A percentile compares a stretch with the other conserved stretches of the same genome.
phyloP scores from a whole-genome alignment of 23 red algal genomes.

The Gracilaria caudata region DNA sequence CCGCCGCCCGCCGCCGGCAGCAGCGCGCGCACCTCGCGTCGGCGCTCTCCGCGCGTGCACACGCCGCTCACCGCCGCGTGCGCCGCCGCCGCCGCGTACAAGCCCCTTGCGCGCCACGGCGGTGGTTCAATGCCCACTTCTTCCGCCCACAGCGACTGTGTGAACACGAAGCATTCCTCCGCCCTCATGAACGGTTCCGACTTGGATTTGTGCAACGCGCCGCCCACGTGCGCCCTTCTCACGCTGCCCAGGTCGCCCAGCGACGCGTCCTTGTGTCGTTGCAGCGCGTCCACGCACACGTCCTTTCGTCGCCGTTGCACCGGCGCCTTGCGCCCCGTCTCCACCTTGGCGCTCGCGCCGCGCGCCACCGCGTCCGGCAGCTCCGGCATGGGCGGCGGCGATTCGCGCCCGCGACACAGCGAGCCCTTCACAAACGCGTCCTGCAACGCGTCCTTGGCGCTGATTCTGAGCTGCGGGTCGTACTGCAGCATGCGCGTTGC shows the following conservation, averaged over 20 bases:
- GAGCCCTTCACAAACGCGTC: constrained; percentile 56
- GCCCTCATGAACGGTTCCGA: constrained; percentile 12
- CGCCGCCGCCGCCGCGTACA: background rate
- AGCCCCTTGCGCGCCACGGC: constrained; percentile 58
- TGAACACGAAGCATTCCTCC: constrained; percentile 44
- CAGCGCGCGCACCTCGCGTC: too few relatives aligned
- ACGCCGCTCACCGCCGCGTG: too few relatives aligned
- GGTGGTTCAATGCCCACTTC: constrained; percentile 76
- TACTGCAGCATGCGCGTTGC: constrained; percentile 70
- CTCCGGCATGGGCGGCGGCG: constrained; percentile 21
- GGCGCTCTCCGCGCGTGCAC: too few relatives aligned
- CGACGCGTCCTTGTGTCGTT: background rate
- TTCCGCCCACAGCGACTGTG: constrained; percentile 58
- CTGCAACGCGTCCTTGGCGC: constrained; percentile 47
- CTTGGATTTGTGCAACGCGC: constrained; percentile 29
- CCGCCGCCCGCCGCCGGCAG: too few relatives aligned
- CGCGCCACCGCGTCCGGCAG: background rate
- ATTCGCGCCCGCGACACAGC: constrained; percentile 6
- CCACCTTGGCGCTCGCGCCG: constrained; percentile 2
- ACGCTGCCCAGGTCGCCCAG: background rate
- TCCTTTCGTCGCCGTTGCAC: background rate
- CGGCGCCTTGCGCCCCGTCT: constrained; percentile 62
- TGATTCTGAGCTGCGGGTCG: constrained; percentile 57
- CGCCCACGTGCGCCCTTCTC: constrained; percentile 11
- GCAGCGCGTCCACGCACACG: constrained; percentile 8